These are phyloP conservation scores for Termitomyces sp. DNA, from an alignment of 768 basidiomycete species.

Conservation along the genomic window DNA sequence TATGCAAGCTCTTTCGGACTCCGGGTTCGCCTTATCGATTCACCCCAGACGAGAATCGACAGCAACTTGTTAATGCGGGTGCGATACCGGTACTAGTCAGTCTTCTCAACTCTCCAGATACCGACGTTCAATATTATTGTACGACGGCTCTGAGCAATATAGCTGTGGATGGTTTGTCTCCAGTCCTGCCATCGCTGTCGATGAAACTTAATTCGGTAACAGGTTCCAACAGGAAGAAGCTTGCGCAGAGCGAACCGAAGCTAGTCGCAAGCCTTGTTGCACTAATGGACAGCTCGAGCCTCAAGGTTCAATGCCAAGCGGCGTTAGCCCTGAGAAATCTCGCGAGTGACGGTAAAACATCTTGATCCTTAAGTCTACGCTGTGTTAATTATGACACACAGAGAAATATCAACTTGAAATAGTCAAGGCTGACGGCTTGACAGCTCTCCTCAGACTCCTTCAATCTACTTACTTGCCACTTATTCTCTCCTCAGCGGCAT, in stretches of 20 bases:
- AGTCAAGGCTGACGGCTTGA: conserved; percentile 90
- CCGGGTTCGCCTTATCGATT: background rate
- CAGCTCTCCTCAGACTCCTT: conserved; percentile 86
- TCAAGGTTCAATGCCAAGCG: conserved; percentile 99
- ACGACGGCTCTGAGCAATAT: conserved; percentile 98
- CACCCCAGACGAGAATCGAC: conserved; percentile 86
- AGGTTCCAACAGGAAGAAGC: conserved; percentile 89
- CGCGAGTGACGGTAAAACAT: conserved; percentile 82
- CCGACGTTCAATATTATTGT: conserved; percentile 99
- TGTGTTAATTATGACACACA: conserved; percentile 24
- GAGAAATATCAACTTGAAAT: conserved; percentile 99
- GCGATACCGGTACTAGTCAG: conserved; percentile 97
- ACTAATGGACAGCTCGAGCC: conserved; percentile 94
- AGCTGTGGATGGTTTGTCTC: conserved; percentile 78
- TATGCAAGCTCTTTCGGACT: conserved; percentile 26
- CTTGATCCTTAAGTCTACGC: background rate
- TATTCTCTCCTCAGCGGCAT: conserved; percentile 96
- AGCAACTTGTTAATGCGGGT: conserved; percentile 96
- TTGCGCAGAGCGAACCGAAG: conserved; percentile 91
- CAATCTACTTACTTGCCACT: conserved; percentile 97
- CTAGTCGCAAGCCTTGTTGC: conserved; percentile 89
- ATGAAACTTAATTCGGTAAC: background rate
- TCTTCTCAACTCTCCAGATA: conserved; percentile 91
- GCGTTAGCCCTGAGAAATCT: conserved; percentile 94
- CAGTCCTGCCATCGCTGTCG: background rate